A percentile compares a stretch with the other conserved stretches of the same genome.
Evolutionary conservation across 2,329 filamentous ascomycete genomes (phyloP).

Genomic region (Botryotinia calthae): DNA sequence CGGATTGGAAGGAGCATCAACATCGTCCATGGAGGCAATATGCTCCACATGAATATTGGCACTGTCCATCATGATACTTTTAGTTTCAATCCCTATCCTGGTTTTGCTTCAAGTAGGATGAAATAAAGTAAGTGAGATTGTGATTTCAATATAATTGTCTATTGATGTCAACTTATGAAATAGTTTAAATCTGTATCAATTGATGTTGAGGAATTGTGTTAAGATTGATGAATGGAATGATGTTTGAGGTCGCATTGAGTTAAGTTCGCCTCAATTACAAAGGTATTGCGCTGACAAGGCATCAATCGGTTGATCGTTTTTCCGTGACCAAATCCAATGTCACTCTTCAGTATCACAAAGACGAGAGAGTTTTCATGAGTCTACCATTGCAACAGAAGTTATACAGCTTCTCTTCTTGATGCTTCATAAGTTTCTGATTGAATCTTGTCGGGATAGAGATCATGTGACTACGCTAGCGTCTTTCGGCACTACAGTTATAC

Average conservation of each 20-base stretch:
- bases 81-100: background rate
- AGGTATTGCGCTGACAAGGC: background rate
- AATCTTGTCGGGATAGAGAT: too few species aligned
- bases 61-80: background rate
- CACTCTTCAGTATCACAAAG: too few species aligned
- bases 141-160: background rate
- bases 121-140: background rate
- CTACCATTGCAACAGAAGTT: too few species aligned
- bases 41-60: background rate
- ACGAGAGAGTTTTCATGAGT: too few species aligned
- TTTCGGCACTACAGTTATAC: too few species aligned
- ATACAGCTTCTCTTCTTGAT: too few species aligned
- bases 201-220: background rate
- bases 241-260: background rate
- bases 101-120: background rate
- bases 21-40: background rate
- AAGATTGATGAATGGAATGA: background rate
- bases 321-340: background rate
- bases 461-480: too few species aligned
- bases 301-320: background rate
- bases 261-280: background rate
- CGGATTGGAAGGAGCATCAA: background rate
- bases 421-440: too few species aligned
- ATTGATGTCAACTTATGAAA: background rate
- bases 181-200: background rate